Evolutionary conservation across 2,329 filamentous ascomycete genomes (phyloP).

Genomic region (Aspergillus carbonarius): DNA sequence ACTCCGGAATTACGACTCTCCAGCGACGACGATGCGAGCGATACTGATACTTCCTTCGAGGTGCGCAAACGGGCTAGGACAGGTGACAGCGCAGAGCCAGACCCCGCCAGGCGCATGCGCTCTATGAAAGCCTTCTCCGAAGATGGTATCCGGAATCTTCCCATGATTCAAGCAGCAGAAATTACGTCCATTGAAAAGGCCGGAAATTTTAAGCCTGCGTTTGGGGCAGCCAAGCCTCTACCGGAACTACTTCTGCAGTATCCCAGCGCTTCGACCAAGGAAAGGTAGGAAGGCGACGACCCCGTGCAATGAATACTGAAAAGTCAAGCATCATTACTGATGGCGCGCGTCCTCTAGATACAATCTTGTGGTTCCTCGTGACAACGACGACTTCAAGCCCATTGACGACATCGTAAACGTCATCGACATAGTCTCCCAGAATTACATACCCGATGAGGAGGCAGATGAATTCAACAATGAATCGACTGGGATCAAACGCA

Average conservation of each 20-base stretch:
- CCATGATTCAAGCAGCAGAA: slow-evolving; percentile 51
- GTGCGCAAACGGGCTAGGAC: slow-evolving; percentile 44
- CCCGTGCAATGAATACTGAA: no score
- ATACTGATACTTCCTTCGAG: slow-evolving; percentile 43
- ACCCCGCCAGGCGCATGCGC: slow-evolving; percentile 46
- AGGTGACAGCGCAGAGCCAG: slow-evolving; percentile 43
- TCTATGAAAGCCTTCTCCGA: slow-evolving; percentile 47
- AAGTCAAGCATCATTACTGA: no score
- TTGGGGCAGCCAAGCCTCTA: slow-evolving; percentile 45
- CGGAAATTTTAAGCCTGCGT: slow-evolving; percentile 54
- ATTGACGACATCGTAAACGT: slow-evolving; percentile 70
- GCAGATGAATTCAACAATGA: slow-evolving; percentile 68
- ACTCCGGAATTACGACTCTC: slow-evolving; percentile 41
- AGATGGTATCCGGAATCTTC: slow-evolving; percentile 35
- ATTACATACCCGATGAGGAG: slow-evolving; percentile 73
- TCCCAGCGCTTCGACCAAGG: slow-evolving; percentile 68
- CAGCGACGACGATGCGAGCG: slow-evolving; percentile 44
- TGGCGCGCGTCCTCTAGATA: slow-evolving; percentile 40
- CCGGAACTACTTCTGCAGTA: slow-evolving; percentile 72
- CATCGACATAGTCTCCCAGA: slow-evolving; percentile 67
- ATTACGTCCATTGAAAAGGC: slow-evolving; percentile 46
- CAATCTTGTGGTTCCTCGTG: slow-evolving; percentile 73
- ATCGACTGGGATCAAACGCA: slow-evolving; percentile 70
- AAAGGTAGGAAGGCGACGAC: slow-evolving; percentile 48
- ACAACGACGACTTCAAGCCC: slow-evolving; percentile 69